Evolutionary conservation across 164 flowering plant genomes (phyloP), one percentile per base, ranked within the genome.

Genomic region (Chimonanthus praecox): DNA sequence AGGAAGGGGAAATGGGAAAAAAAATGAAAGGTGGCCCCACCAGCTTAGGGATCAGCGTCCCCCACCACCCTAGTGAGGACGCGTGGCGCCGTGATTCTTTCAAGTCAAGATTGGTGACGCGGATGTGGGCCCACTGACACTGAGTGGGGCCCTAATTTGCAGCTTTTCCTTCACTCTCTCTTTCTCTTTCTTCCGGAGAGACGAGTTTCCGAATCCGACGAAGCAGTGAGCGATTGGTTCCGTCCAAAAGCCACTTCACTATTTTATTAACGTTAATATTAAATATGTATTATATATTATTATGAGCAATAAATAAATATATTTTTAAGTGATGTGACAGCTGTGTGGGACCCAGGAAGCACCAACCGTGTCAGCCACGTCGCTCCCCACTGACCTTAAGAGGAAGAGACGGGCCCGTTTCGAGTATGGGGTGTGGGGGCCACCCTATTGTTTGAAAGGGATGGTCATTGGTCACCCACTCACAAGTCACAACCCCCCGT

Each of bases 201-300:
- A 44, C 20, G 68, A 65, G 48, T 65, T 65, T 65, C 68, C 68
- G 68, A 65, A 65, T 65, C 46, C 47, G 68, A 65, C 68, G 68
- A 65, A 65, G 47, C 15, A 16, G 47, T 11, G n/a, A 45, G 68
- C 68, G 16, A 65, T 65, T 65, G 68, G 68, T 9, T 65, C 47
- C 48, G 45, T 45, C 68, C 68, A 65, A 65, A 3, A 7, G 47
- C 16, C 68, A 65, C 68, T 65, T 43, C 13, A 7, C 13, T 65
- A 8, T 43, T 65, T 65, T 65, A 9, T 33, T 33, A 33, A 33
- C 33, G 33, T 33, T 33, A 0, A 33, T 33, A 33, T 33, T 33
- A 33, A 33, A 33, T 33, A 33, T 33, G 2, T 33, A 33, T 33
- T 33, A 33, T 33, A 33, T 33, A 33, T 33, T 33, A 33, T 33